These are phyloP conservation scores for Elsinoe fawcettii DNA, from an alignment of 2,329 filamentous ascomycete species.

Conservation along the genomic window DNA sequence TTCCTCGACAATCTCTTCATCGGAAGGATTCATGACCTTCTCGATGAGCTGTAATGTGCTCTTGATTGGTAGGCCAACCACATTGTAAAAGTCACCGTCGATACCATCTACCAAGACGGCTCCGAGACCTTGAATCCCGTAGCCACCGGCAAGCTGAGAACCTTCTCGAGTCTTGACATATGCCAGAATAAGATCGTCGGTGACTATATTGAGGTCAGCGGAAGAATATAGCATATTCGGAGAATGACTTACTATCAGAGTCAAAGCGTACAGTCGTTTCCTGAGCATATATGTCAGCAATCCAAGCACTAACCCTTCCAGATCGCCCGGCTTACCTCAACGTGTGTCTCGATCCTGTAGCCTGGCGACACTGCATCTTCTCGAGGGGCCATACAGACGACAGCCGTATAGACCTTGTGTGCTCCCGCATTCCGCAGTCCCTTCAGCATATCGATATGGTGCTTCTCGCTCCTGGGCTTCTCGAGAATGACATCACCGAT, in stretches of 20 bases:
- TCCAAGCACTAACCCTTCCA: not conserved
- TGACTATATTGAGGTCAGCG: conserved; percentile 35
- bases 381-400: conserved; percentile 75
- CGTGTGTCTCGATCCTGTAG: conserved; percentile 70
- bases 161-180: conserved; percentile 84
- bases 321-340: conserved; percentile 47
- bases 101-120: conserved; percentile 82
- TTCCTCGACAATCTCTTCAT: conserved; percentile 48
- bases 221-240: not conserved
- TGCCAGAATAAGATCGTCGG: conserved; percentile 74
- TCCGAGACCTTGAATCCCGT: conserved; percentile 84
- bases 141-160: conserved; percentile 91
- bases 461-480: conserved; percentile 74
- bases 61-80: conserved; percentile 80
- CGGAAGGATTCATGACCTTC: conserved; percentile 69
- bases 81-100: conserved; percentile 87
- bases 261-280: conserved; percentile 91
- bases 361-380: conserved; percentile 75
- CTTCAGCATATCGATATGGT: conserved; percentile 79
- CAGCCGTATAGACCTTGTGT: conserved; percentile 80
- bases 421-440: conserved; percentile 52
- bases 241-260: conserved; percentile 36
- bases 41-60: conserved; percentile 75
- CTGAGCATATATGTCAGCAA: conserved; percentile 17
- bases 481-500: conserved; percentile 68